These are phyloP conservation scores for Vitellaria paradoxa DNA, from an alignment of 179 eudicot genomes.

Conservation along the genomic window DNA sequence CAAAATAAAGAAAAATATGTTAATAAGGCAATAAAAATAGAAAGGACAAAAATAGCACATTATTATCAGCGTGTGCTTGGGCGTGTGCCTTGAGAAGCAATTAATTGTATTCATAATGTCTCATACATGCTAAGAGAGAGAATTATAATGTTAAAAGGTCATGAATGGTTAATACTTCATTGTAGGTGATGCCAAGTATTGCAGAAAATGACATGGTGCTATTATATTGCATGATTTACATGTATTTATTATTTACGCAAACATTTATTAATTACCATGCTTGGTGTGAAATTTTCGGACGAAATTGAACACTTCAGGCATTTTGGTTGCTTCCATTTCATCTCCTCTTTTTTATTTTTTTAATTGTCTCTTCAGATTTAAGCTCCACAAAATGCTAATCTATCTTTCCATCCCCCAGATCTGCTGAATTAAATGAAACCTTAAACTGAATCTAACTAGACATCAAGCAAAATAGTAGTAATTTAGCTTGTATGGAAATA, in stretches of 20 bases:
- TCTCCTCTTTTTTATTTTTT: neutral
- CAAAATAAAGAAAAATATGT: neutral
- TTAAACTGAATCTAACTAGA: neutral
- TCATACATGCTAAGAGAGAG: neutral
- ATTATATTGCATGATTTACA: neutral
- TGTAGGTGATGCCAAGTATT: neutral
- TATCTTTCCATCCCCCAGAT: neutral
- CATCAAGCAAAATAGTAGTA: neutral
- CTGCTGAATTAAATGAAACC: neutral
- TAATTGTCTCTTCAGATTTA: neutral
- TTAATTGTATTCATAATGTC: neutral
- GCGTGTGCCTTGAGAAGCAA: neutral
- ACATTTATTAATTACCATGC: neutral
- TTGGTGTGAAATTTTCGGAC: neutral
- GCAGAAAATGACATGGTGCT: neutral
- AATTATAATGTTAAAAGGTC: neutral
- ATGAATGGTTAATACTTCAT: neutral
- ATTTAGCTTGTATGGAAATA: neutral
- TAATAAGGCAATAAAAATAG: neutral
- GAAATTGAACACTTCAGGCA: neutral
- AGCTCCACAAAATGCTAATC: neutral
- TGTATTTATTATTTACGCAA: neutral
- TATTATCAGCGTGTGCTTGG: neutral
- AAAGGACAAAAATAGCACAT: neutral
- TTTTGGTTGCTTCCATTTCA: slow-evolving; percentile 5